Conservation (phyloP, 2,329 filamentous ascomycete genomes). For the Neurospora crassa region DNA sequence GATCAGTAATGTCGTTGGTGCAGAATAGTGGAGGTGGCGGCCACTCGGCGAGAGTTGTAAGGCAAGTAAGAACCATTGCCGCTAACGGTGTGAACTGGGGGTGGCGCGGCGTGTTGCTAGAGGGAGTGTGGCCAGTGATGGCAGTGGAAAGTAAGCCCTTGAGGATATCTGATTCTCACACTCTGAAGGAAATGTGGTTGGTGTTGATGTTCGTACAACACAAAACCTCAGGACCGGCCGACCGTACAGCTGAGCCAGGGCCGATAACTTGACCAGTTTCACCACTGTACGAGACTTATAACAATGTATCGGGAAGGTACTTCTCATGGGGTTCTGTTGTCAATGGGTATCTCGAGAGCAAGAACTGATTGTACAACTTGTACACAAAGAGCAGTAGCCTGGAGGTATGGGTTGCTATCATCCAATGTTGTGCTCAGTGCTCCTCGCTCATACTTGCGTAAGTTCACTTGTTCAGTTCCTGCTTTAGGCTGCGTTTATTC, state of each 20-base stretch:
- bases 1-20: not conserved
- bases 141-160: not conserved
- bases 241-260: no score
- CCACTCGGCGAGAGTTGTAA: not conserved
- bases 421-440: not conserved
- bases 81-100: not conserved
- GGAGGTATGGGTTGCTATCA: not conserved
- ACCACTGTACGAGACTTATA: no score
- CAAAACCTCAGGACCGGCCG: no score
- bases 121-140: not conserved
- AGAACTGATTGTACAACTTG: not conserved
- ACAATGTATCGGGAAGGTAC: no score
- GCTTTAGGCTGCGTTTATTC: not conserved
- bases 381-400: not conserved
- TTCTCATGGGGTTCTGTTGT: not conserved
- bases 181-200: not conserved
- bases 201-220: not conserved
- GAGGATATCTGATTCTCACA: not conserved
- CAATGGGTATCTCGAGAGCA: not conserved
- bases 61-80: not conserved
- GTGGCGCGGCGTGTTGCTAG: not conserved
- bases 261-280: no score
- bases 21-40: not conserved
- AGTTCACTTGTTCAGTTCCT: not conserved
- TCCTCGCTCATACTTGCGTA: not conserved